Percentiles rank a stretch among this genome's conserved stretches.
phyloP scores from a whole-genome alignment of 2,329 filamentous ascomycete species.

The Monosporascus ibericus region DNA sequence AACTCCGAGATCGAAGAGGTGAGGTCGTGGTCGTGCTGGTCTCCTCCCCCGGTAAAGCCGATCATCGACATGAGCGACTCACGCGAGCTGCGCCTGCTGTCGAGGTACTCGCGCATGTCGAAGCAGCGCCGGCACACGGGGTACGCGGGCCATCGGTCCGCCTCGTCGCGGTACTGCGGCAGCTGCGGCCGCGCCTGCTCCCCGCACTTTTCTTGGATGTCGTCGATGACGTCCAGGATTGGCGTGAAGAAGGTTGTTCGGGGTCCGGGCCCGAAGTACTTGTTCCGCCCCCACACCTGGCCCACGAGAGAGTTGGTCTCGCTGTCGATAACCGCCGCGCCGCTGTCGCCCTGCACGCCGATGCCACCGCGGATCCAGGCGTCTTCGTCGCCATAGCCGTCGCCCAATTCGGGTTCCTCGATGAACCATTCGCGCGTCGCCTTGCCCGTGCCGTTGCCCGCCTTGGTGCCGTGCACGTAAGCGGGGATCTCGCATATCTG shows the following conservation, averaged over 20 bases:
- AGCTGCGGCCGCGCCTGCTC: slow-evolving; percentile 33
- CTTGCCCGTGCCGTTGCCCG: slow-evolving; percentile 32
- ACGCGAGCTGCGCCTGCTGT: slow-evolving; percentile 35
- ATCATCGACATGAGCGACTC: slow-evolving; percentile 38
- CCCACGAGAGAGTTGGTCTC: slow-evolving; percentile 33
- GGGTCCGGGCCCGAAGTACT: slow-evolving; percentile 35
- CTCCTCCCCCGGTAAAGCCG: slow-evolving; percentile 20
- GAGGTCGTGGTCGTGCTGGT: slow-evolving; percentile 32
- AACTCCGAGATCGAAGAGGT: slow-evolving; percentile 34
- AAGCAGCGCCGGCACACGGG: slow-evolving; percentile 36
- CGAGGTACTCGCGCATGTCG: slow-evolving; percentile 33
- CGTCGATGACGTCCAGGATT: slow-evolving; percentile 37
- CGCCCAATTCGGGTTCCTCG: slow-evolving; percentile 31
- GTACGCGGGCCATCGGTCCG: slow-evolving; percentile 32
- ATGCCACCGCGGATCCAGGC: slow-evolving; percentile 40
- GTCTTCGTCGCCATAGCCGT: slow-evolving; percentile 29
- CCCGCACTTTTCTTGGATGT: slow-evolving; percentile 38
- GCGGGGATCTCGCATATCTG: slow-evolving; percentile 38
- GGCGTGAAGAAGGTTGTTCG: slow-evolving; percentile 38
- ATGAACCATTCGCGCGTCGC: slow-evolving; percentile 41
- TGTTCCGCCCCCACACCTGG: slow-evolving; percentile 39
- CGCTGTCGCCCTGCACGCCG: slow-evolving; percentile 38
- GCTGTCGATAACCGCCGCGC: slow-evolving; percentile 37
- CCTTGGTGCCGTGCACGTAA: slow-evolving; percentile 29
- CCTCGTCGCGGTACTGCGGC: slow-evolving; percentile 34